phyloP scores from a whole-genome alignment of 768 basidiomycete genomes.

The Lepiota venenata region DNA sequence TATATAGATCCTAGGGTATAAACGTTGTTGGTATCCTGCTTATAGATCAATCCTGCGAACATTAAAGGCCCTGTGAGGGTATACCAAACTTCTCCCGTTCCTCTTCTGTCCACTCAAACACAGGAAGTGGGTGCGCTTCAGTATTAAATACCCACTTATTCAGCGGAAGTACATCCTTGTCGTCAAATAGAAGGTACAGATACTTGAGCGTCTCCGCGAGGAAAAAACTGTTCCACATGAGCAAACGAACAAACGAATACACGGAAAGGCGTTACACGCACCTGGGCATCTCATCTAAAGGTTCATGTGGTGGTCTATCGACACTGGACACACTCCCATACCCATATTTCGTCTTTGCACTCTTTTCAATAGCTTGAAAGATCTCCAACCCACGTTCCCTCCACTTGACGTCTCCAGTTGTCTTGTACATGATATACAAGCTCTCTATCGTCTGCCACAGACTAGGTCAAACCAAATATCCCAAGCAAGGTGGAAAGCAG shows the following conservation, averaged over 20 bases:
- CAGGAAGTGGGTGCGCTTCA: constrained; percentile 77
- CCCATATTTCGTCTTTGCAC: constrained; percentile 40
- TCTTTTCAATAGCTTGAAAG: constrained; percentile 45
- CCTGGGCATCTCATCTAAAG: constrained; percentile 53
- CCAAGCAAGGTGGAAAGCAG: too few relatives aligned
- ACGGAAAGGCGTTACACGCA: constrained; percentile 17
- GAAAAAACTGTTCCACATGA: constrained; percentile 31
- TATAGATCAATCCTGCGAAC: too few relatives aligned
- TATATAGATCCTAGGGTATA: too few relatives aligned
- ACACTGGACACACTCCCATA: constrained; percentile 43
- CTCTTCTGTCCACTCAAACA: constrained; percentile 59
- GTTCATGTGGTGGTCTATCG: constrained; percentile 23
- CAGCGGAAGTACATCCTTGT: constrained; percentile 54
- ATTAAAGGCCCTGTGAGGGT: neutral
- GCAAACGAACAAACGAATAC: neutral
- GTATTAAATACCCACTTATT: constrained; percentile 61
- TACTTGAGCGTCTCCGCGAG: constrained; percentile 62
- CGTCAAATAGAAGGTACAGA: constrained; percentile 63
- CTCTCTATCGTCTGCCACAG: constrained; percentile 51
- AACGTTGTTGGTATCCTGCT: too few relatives aligned
- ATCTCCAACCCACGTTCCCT: constrained; percentile 49
- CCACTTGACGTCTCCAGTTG: constrained; percentile 48
- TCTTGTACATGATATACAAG: constrained; percentile 51
- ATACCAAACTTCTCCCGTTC: constrained; percentile 48
- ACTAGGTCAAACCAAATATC: too few relatives aligned